Evolutionary conservation across 768 basidiomycete genomes (phyloP).

Genomic region (Serpula lacrymans): DNA sequence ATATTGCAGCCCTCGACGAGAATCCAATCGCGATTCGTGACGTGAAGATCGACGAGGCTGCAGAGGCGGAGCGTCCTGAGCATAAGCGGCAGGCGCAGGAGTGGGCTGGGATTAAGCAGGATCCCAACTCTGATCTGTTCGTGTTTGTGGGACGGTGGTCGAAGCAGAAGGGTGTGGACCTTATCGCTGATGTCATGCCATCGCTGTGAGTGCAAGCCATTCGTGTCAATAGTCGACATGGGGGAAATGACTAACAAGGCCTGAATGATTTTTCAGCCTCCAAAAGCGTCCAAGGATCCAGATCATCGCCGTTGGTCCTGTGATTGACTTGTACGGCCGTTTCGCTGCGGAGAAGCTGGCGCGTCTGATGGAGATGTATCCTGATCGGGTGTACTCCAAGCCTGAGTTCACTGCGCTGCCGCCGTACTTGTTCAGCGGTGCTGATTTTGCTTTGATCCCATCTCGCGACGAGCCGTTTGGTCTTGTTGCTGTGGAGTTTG

Average conservation of each 20-base stretch:
- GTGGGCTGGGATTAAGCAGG: conserved; percentile 92
- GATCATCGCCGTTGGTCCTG: conserved; percentile 86
- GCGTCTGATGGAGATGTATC: conserved; percentile 92
- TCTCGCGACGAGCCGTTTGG: conserved; percentile 97
- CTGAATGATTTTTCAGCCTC: conserved; percentile 42
- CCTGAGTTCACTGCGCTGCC: conserved; percentile 95
- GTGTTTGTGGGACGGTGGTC: conserved; percentile 99
- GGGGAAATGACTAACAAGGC: not conserved
- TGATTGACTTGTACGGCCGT: conserved; percentile 92
- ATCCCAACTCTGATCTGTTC: conserved; percentile 85
- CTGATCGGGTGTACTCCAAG: conserved; percentile 92
- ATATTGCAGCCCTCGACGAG: conserved; percentile 90
- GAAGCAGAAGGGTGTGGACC: conserved; percentile 96
- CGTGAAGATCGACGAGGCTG: conserved; percentile 72
- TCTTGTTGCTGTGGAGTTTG: conserved; percentile 94
- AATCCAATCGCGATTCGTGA: conserved; percentile 67
- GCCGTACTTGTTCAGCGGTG: conserved; percentile 90
- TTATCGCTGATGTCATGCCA: conserved; percentile 96
- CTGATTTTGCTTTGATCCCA: conserved; percentile 93
- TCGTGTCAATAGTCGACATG: too few relatives aligned
- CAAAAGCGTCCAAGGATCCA: conserved; percentile 87
- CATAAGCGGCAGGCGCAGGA: conserved; percentile 90
- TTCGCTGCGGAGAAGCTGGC: conserved; percentile 94
- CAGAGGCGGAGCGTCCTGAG: conserved; percentile 89
- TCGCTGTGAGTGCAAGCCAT: conserved; percentile 52